Base-by-base conservation (phyloP, 495 filamentous ascomycete species). In the Recurvomyces mirabilis region DNA sequence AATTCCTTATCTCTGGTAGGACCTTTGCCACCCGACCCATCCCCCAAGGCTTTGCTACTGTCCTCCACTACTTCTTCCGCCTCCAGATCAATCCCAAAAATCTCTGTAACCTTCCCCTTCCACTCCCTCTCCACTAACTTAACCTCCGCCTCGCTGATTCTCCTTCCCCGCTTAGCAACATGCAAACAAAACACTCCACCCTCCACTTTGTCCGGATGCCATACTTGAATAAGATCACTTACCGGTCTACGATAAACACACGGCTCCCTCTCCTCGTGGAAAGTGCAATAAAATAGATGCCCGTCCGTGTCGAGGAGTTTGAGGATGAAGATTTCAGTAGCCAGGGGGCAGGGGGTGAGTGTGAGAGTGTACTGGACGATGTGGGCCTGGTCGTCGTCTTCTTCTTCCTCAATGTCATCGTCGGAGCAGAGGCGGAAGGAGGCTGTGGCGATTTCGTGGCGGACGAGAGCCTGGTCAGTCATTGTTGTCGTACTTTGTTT, bases 211-310 rank as follows among this genome's bases (percentile, higher is more conserved):
- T 40, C 21, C 37, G 37, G 37, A 15, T 40, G 37, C 37, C 37
- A 40, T 13, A 26, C 26, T 11, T 5, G 12, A 6, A 40, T 9
- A n/a, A 40, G 23, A 26, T 40, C 37, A 2, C 15, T 3, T 19
- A 40, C 13, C 23, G 37, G 37, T n/a, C 37, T 3, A 6, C 21
- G 7, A 2, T 25, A 14, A 15, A 26, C 23, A 15, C 37, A 40
- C 9, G 37, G 26, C 23, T 40, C 37, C 6, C 23, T 19, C 37
- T 40, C 37, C 21, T 40, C 37, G 37, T 40, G 37, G 23, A 40
- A 40, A 15, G 37, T 24, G 37, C 21, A 25, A 23, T 4, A 40
- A 23, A 5, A 40, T 6, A 23, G 24, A 9, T 13, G 37, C 3
- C 37, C 37, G 21, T 40, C 26, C 21, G 14, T 23, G 4, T 23